These are phyloP conservation scores for Microbotryum lychnidis-dioicae DNA, from an alignment of 1,284 basidiomycete species.

Conservation along the genomic window DNA sequence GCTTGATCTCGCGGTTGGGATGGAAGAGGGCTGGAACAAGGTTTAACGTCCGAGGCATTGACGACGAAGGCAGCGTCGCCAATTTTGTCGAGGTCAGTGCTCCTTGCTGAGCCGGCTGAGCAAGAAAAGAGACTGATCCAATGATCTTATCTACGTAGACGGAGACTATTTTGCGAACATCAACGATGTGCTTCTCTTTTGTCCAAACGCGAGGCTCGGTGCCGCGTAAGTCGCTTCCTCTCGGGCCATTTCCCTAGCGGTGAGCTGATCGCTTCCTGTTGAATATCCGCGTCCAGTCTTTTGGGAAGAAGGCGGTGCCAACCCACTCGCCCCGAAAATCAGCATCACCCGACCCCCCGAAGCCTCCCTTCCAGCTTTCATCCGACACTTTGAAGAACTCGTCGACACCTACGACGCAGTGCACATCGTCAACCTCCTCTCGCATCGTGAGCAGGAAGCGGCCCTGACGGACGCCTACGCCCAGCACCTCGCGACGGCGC, in stretches of 20 bases:
- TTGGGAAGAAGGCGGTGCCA: slow-evolving; percentile 93
- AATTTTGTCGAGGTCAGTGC: slow-evolving; percentile 86
- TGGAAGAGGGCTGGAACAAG: slow-evolving; percentile 95
- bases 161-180: slow-evolving; percentile 75
- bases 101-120: background rate
- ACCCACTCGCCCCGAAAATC: slow-evolving; percentile 64
- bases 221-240: slow-evolving; percentile 55
- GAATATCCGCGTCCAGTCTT: slow-evolving; percentile 55
- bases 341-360: slow-evolving; percentile 84
- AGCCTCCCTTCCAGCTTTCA: slow-evolving; percentile 91
- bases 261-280: slow-evolving; percentile 10
- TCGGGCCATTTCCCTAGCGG: slow-evolving; percentile 5
- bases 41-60: slow-evolving; percentile 93
- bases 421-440: slow-evolving; percentile 49
- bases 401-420: slow-evolving; percentile 31
- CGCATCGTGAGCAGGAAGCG: slow-evolving; percentile 54
- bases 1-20: slow-evolving; percentile 75
- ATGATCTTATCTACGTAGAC: slow-evolving; percentile 49
- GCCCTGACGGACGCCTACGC: slow-evolving; percentile 73
- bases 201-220: slow-evolving; percentile 90
- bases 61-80: slow-evolving; percentile 93
- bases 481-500: slow-evolving; percentile 52
- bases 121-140: background rate
- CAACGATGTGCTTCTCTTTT: slow-evolving; percentile 74
- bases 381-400: slow-evolving; percentile 80